These are phyloP conservation scores for Closterium sp. DNA, from an alignment of 139 green algal genomes.

Conservation along the genomic window DNA sequence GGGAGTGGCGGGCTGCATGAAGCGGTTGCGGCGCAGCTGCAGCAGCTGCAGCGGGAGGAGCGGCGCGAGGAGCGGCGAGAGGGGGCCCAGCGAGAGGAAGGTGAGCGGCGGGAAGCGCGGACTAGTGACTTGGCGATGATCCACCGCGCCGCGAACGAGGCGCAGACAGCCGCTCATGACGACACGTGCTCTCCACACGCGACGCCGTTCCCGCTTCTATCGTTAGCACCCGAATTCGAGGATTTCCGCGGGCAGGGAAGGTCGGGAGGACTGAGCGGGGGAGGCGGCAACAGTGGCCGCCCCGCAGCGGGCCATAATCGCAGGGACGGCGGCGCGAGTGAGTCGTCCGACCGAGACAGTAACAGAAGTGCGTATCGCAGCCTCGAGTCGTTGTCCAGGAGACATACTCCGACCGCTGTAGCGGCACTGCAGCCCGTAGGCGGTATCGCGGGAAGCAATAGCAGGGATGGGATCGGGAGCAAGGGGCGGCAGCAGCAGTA, in stretches of 20 bases:
- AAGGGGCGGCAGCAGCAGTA: neutral
- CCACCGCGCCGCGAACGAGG: too few relatives aligned
- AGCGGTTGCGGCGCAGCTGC: neutral
- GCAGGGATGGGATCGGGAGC: neutral
- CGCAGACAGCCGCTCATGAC: neutral
- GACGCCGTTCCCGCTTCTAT: neutral
- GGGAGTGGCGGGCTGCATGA: neutral
- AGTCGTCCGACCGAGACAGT: too few relatives aligned
- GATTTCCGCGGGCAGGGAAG: neutral
- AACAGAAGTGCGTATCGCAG: too few relatives aligned
- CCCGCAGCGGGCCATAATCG: neutral
- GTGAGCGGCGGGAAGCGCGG: neutral
- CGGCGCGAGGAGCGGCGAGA: neutral
- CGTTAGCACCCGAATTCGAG: neutral
- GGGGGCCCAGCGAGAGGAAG: neutral
- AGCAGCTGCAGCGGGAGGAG: neutral
- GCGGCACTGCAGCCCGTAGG: neutral
- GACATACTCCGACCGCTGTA: too few relatives aligned
- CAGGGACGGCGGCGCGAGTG: too few relatives aligned
- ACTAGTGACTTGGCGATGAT: neutral
- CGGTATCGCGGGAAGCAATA: neutral
- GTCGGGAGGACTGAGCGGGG: too few relatives aligned
- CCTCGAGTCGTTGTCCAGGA: too few relatives aligned
- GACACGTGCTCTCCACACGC: neutral
- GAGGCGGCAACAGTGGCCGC: neutral